Evolutionary conservation across 371 early-diverging fungal genomes (phyloP).

Genomic region (Caulochytrium protostelioides): DNA sequence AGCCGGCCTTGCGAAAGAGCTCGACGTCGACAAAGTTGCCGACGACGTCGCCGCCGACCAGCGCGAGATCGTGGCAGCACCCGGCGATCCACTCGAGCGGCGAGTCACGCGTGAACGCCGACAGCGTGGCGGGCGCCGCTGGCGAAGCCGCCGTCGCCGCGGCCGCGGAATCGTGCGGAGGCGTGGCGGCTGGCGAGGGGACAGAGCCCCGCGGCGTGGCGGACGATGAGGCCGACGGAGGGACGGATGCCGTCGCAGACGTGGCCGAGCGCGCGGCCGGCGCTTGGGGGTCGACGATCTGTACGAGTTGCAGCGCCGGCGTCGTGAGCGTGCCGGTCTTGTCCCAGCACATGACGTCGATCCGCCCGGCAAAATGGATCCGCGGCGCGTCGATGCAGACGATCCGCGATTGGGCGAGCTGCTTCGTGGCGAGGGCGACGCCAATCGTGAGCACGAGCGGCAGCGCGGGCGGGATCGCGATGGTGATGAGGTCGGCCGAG

Average conservation of each 20-base stretch:
- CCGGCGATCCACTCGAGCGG: too few relatives aligned
- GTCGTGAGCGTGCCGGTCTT: conserved; percentile 40
- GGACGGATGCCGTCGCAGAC: neutral
- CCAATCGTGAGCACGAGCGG: conserved; percentile 32
- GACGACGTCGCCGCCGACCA: conserved; percentile 36
- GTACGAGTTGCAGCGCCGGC: conserved; percentile 2
- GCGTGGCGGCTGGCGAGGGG: neutral
- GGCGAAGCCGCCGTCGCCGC: conserved; percentile 1
- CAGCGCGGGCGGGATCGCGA: conserved; percentile 28
- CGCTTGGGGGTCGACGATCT: too few relatives aligned
- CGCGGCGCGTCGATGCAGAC: conserved; percentile 21
- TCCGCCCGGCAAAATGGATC: conserved; percentile 24
- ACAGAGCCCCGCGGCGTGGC: conserved; percentile 5
- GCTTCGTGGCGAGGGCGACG: conserved; percentile 10
- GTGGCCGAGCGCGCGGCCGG: neutral
- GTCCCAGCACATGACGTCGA: conserved; percentile 32
- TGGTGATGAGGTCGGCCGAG: conserved; percentile 19
- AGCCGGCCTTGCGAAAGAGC: too few relatives aligned
- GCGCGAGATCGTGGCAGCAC: conserved; percentile 63
- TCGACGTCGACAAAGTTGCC: conserved; percentile 88
- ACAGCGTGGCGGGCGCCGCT: conserved; percentile 4
- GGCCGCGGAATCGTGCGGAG: conserved; percentile 2
- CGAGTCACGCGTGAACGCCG: too few relatives aligned
- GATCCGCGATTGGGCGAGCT: conserved; percentile 17
- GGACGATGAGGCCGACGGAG: neutral